Conservation (phyloP, 345 rosid species). For the Microthlaspi erraticum region DNA sequence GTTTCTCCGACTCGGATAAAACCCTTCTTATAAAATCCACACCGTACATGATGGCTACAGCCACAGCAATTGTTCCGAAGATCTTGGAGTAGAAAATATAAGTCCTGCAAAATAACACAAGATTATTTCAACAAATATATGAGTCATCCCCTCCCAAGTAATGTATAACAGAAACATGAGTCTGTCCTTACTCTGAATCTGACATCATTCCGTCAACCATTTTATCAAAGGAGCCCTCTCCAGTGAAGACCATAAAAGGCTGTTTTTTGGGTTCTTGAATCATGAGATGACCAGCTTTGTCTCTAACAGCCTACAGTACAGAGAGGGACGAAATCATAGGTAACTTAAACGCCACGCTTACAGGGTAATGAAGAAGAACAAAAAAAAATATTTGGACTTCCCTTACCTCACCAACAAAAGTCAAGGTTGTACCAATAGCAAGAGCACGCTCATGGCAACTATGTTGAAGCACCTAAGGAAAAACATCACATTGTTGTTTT, state of each 20-base stretch:
- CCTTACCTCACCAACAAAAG: constrained; percentile 13
- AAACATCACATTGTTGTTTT: neutral
- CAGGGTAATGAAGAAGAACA: too few species aligned
- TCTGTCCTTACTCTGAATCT: constrained; percentile 21
- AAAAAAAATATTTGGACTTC: neutral
- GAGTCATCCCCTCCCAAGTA: neutral
- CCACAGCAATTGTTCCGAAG: constrained; percentile 3
- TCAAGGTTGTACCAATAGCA: constrained; percentile 12
- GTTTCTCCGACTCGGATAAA: neutral
- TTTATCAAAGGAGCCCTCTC: constrained; percentile 16
- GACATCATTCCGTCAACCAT: constrained; percentile 12
- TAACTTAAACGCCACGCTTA: neutral
- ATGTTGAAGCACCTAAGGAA: neutral
- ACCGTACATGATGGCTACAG: neutral
- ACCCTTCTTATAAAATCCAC: neutral
- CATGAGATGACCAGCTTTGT: constrained; percentile 17
- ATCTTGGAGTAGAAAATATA: neutral
- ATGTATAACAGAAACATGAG: neutral
- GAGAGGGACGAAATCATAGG: neutral
- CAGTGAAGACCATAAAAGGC: neutral
- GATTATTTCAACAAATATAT: neutral
- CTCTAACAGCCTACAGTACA: constrained; percentile 27
- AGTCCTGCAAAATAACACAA: constrained; percentile 17
- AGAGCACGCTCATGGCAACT: neutral
- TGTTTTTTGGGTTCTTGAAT: constrained; percentile 4